Evolutionary conservation across 805 yeast genomes (phyloP), one percentile per base, ranked within the genome.

Genomic region (Nematodospora valgi): DNA sequence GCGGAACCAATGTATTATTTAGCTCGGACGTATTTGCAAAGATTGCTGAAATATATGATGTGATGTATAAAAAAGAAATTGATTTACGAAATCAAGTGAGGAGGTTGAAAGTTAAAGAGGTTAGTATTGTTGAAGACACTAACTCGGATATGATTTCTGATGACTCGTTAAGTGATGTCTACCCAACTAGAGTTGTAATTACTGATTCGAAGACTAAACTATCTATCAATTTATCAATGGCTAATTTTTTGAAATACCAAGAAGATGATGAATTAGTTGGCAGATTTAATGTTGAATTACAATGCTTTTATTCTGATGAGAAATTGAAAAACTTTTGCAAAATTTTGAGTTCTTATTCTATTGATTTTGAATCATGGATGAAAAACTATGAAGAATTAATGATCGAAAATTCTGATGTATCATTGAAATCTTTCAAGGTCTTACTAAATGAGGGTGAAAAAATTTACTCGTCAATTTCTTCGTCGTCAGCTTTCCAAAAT

Each of bases 381-480:
- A 39, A 48, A 4, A 68, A 65, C 37, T 73, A 73, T 47, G 60
- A 68, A 23, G 56, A 54, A 4, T 36, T 66, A 4, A 56, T 79
- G 54, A 34, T 48, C 0, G 59, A 59, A 2, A 61, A 68, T 35
- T 52, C 66, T 2, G 69, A 67, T 8, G 75, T 83, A 2, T 46
- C 78, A 1, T 53, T 80, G 26, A 70, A 70, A 35, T 39, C 56
- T 2, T 61, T 77, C 39, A 70, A 62, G 40, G 41, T 59, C 1
- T 46, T 80, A n/a, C 55, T 72, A 4, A 36, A 49, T 3, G 86
- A 81, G 32, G 82, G 86, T 5, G 80, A 78, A 40, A 62, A 68
- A 27, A 65, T 80, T 2, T 50, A 51, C n/a, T 59, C 60, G 5
- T 58, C 63, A 1, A 53, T 74, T 3, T 53, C 64, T 0, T 52